These are phyloP conservation scores for Cladosporium sp. DNA, from an alignment of 2,329 filamentous ascomycete species.

Conservation along the genomic window DNA sequence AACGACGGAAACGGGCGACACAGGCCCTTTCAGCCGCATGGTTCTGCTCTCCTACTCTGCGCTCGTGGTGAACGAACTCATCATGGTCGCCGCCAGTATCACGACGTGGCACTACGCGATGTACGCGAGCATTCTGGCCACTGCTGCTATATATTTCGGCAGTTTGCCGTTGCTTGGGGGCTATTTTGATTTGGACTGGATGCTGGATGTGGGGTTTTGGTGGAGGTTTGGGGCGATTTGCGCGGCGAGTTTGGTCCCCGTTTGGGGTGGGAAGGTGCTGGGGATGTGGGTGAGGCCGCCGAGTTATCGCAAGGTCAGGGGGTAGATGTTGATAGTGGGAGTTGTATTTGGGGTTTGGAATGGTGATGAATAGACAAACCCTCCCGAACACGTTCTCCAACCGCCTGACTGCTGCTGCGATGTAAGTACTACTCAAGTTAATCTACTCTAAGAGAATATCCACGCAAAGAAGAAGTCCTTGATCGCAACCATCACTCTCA, in stretches of 20 bases:
- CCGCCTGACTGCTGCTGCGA: too few species aligned
- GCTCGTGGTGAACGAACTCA: slow-evolving; percentile 86
- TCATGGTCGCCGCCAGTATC: slow-evolving; percentile 96
- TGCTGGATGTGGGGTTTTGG: slow-evolving; percentile 75
- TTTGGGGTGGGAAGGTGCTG: slow-evolving; percentile 82
- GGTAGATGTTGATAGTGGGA: too few species aligned
- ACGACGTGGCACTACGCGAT: slow-evolving; percentile 96
- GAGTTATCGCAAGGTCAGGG: slow-evolving; percentile 82
- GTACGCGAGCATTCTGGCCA: slow-evolving; percentile 79
- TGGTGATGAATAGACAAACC: too few species aligned
- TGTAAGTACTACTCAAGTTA: too few species aligned
- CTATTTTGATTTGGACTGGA: slow-evolving; percentile 84
- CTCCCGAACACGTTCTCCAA: too few species aligned
- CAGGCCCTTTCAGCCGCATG: slow-evolving; percentile 52
- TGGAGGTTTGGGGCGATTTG: slow-evolving; percentile 83
- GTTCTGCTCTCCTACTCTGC: slow-evolving; percentile 89
- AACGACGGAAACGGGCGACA: slow-evolving; percentile 15
- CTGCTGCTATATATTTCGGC: slow-evolving; percentile 72
- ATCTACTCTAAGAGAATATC: too few species aligned
- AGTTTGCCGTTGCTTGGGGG: slow-evolving; percentile 79
- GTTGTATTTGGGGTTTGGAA: too few species aligned
- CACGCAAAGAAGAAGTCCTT: too few species aligned
- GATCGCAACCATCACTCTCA: too few species aligned
- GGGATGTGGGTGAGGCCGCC: slow-evolving; percentile 82
- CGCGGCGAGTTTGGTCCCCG: slow-evolving; percentile 76